Evolutionary conservation across 208 protist genomes (phyloP), one percentile per base, ranked within the genome.

Genomic region (Perkinsela sp.): DNA sequence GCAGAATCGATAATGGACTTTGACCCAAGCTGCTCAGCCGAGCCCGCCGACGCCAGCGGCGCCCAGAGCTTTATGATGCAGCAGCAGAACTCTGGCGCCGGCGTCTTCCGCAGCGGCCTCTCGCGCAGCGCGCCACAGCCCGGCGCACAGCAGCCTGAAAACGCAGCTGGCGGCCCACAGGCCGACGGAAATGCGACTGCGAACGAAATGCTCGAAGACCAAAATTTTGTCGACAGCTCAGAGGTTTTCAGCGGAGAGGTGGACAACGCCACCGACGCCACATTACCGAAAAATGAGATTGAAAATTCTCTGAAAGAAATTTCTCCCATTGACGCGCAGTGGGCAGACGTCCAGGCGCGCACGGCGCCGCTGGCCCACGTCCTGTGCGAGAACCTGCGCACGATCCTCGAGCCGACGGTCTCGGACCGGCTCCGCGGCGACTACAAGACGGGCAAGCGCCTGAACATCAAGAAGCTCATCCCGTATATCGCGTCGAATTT

Each of bases 381-480:
- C 48, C 83, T 99, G 30, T 97, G 94, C 72, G 96, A 99, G 79
- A 94, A 99, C 79, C 85, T 99, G 1, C 85, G 96, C 22, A 83
- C 98, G 16, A 96, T 99, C 32, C 82, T 99, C 1, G 91, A 95
- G 31, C 96, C 96, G 16, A 98, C 94, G 28, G 74, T 96, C 1
- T 92, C 94, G 6, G 93, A 96, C 48, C 94, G 96, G 76, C 80
- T 99, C 29, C 81, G 93, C 71, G 98, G 98, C 15, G 97, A 99
- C 77, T 99, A 98, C 84, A 93, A 96, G 67, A 97, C 95, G 0
- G 98, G 98, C 68, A 99, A 99, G 83, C 85, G 97, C 32, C 81
- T 99, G n/a, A 99, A 99, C 74, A 98, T 99, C 93, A 95, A 96
- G 73, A 97, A 96, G 76, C 89, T 99, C 31, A 99, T 99, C 69